Base-by-base conservation (phyloP, 768 basidiomycete genomes). In the Hygrophorus russula region DNA sequence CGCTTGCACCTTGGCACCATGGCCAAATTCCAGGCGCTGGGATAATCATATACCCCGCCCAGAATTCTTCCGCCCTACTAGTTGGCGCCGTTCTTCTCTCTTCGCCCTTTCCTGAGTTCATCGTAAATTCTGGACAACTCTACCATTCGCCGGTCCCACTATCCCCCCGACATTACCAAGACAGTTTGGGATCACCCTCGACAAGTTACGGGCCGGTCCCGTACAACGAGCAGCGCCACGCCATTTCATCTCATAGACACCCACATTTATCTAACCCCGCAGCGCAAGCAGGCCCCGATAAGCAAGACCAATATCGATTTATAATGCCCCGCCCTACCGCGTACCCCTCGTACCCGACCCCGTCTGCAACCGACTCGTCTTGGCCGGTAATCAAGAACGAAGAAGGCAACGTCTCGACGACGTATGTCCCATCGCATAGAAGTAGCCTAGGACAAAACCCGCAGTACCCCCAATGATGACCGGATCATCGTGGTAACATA, bases 21-120 rank as follows among this genome's bases (percentile, higher is more conserved):
- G 65, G 69, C 45, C 60, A 61, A 30, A 60, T 70, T 36, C 58
- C 59, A 39, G 71, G 71, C 30, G 66, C 69, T 46, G 74, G 74
- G 38, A 66, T 80, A 51, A 62, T 77, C 32, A 66, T 77, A 39
- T 70, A 70, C 47, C 73, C 74, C 32, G 65, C 71, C 24, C 64
- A 65, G 41, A 71, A 73, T 49, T 72, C 73, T 1, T 71, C 66
- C 45, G 67, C 70, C 14, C 54, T 74, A 36, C 64, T 76, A 15
- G 65, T 74, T 44, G 73, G 73, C 32, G 73, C 70, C 4, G 51
- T 76, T 24, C 73, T 75, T 48, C 63, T 73, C 36, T 56, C 62
- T 17, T 53, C 59, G 18, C 56, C 63, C n/a, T 73, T 73, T 57
- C 73, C 73, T n/a, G 64, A 62, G 39, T 69, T 73, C 44, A 55